Percentiles rank a stretch among this genome's conserved stretches.
These are phyloP conservation scores for Pyricularia sp. DNA, from an alignment of 2,329 filamentous ascomycete genomes.

Conservation along the genomic window DNA sequence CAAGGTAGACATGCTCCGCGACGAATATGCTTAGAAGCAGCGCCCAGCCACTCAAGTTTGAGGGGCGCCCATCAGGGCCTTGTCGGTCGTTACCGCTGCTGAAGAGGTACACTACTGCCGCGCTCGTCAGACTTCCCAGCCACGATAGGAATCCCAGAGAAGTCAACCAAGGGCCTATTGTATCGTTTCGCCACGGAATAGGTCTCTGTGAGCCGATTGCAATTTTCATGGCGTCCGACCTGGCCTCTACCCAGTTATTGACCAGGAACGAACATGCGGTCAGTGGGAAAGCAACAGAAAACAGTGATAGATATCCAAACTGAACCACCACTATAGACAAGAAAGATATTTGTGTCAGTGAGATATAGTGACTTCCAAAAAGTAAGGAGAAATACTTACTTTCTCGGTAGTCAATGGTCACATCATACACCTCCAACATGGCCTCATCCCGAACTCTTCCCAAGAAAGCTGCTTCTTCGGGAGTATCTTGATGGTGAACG, in stretches of 20 bases:
- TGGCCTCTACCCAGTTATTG: conserved; percentile 94
- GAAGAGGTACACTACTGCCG: conserved; percentile 86
- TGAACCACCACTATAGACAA: conserved; percentile 2
- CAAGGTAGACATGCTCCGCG: conserved; percentile 84
- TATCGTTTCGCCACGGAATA: conserved; percentile 82
- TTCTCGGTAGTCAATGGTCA: conserved; percentile 82
- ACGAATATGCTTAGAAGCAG: conserved; percentile 75
- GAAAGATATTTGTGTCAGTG: conserved; percentile 18
- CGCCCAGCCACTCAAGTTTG: conserved; percentile 68
- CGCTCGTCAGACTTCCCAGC: conserved; percentile 81
- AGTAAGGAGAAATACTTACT: conserved; percentile 33
- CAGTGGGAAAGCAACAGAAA: conserved; percentile 92
- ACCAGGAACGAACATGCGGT: conserved; percentile 79
- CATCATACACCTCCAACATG: conserved; percentile 76
- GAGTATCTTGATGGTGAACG: conserved; percentile 48
- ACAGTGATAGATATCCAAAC: conserved; percentile 73
- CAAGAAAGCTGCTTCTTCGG: conserved; percentile 75
- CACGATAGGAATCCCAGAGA: conserved; percentile 84
- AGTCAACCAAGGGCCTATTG: conserved; percentile 87
- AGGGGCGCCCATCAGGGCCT: conserved; percentile 56
- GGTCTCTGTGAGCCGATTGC: conserved; percentile 82
- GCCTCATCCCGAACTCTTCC: conserved; percentile 74
- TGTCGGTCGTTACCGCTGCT: conserved; percentile 44
- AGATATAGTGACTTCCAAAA: not conserved
- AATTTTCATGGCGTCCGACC: conserved; percentile 86